Percentiles rank a stretch among this genome's conserved stretches.
Evolutionary conservation across 345 rosid genomes (phyloP).

Genomic region (Linum usitatissimum): DNA sequence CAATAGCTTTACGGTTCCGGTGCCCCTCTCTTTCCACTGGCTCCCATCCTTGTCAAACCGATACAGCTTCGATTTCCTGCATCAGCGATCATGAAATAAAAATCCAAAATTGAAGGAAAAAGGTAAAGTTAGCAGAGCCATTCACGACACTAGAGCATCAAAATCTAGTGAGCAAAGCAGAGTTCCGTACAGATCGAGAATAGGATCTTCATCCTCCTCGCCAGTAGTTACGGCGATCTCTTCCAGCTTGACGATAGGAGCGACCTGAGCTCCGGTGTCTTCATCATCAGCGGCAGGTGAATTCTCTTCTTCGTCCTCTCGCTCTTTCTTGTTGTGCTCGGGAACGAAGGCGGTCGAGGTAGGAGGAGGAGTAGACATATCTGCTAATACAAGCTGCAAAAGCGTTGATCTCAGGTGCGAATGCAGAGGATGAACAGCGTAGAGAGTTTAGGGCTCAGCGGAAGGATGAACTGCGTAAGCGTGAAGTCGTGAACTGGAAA

Average conservation of each 20-base stretch:
- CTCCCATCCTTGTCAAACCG: slow-evolving; percentile 70
- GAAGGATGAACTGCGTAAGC: too few relatives aligned
- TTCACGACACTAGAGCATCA: neutral
- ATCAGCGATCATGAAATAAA: neutral
- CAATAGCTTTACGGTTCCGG: slow-evolving; percentile 76
- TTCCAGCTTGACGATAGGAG: slow-evolving; percentile 74
- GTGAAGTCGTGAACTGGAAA: too few relatives aligned
- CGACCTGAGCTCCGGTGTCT: slow-evolving; percentile 90
- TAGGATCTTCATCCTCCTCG: slow-evolving; percentile 71
- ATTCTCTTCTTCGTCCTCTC: slow-evolving; percentile 42
- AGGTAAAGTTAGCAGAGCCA: neutral
- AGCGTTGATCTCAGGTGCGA: neutral
- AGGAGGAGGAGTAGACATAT: neutral
- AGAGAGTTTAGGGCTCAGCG: too few relatives aligned
- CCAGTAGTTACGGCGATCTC: slow-evolving; percentile 81
- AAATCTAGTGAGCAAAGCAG: neutral
- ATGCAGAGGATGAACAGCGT: neutral
- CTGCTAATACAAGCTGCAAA: neutral
- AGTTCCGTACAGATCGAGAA: slow-evolving; percentile 61
- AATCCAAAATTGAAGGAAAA: neutral
- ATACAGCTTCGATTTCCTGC: slow-evolving; percentile 82
- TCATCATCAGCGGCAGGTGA: slow-evolving; percentile 68
- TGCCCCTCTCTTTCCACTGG: slow-evolving; percentile 97
- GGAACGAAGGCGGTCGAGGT: neutral
- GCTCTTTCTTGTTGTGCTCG: neutral